These are phyloP conservation scores for Leccinum broughii DNA, from an alignment of 768 basidiomycete species.

Conservation along the genomic window DNA sequence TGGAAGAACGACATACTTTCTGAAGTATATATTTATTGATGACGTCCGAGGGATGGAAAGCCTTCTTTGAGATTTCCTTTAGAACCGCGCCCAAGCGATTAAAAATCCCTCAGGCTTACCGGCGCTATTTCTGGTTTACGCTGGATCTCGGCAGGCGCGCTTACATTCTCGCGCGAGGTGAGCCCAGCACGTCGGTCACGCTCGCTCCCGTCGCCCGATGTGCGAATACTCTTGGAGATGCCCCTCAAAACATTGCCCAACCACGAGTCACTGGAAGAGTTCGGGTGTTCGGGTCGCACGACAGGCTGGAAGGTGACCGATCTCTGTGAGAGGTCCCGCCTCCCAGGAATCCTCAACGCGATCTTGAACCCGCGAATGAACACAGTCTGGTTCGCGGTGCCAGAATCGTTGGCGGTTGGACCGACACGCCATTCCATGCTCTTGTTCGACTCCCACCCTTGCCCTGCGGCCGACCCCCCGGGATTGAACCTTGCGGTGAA, in stretches of 20 bases:
- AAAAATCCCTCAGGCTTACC: slow-evolving; percentile 8
- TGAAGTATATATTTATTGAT: slow-evolving; percentile 28
- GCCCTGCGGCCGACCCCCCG: slow-evolving; percentile 10
- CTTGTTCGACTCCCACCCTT: slow-evolving; percentile 20
- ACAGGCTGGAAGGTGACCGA: slow-evolving; percentile 11
- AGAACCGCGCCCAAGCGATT: neutral
- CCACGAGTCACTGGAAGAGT: slow-evolving; percentile 18
- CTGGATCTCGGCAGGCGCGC: slow-evolving; percentile 14
- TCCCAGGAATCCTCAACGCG: slow-evolving; percentile 15
- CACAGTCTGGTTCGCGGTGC: slow-evolving; percentile 27
- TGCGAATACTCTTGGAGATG: slow-evolving; percentile 16
- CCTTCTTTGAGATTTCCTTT: slow-evolving; percentile 8
- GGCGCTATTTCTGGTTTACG: slow-evolving; percentile 21
- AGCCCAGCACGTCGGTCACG: neutral
- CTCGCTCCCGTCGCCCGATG: slow-evolving; percentile 3
- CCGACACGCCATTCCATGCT: slow-evolving; percentile 23
- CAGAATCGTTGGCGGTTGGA: slow-evolving; percentile 10
- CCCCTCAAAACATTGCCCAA: slow-evolving; percentile 18
- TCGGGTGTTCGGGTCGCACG: neutral
- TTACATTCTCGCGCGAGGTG: neutral
- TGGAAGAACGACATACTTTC: slow-evolving; percentile 10
- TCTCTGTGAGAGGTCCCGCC: slow-evolving; percentile 20
- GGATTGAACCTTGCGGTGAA: slow-evolving; percentile 19
- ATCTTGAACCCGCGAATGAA: slow-evolving; percentile 35
- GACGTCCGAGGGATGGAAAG: slow-evolving; percentile 26